These are phyloP conservation scores for Ustilago trichophora DNA, from an alignment of 1,284 basidiomycete species.

Conservation along the genomic window DNA sequence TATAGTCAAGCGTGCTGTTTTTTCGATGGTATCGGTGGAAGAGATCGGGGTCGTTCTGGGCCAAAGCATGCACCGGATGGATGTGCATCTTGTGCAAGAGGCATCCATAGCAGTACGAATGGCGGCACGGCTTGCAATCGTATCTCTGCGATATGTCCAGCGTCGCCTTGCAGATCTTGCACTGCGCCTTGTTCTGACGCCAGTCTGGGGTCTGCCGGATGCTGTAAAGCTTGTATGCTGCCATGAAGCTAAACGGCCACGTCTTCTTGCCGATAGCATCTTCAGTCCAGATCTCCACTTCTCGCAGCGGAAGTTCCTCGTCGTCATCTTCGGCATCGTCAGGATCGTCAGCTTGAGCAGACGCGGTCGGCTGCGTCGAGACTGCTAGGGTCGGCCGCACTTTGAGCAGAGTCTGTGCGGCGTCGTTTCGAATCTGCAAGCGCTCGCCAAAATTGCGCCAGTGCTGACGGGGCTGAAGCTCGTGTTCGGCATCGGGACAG, in stretches of 20 bases:
- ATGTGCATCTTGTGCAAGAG: slow-evolving; percentile 33
- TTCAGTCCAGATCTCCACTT: slow-evolving; percentile 13
- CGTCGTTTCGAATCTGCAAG: slow-evolving; percentile 24
- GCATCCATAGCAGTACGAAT: slow-evolving; percentile 43
- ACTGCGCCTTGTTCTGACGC: slow-evolving; percentile 14
- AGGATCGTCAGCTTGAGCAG: no score
- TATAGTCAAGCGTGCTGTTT: slow-evolving; percentile 34
- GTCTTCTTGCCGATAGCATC: slow-evolving; percentile 9
- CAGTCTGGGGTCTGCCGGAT: slow-evolving; percentile 10
- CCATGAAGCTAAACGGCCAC: slow-evolving; percentile 40
- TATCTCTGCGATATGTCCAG: slow-evolving; percentile 27
- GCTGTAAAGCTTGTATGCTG: slow-evolving; percentile 35
- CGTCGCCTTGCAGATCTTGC: slow-evolving; percentile 34
- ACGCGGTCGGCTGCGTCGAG: background rate
- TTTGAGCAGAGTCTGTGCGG: slow-evolving; percentile 17
- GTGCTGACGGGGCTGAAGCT: slow-evolving; percentile 31
- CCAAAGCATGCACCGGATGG: slow-evolving; percentile 41
- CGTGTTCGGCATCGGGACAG: slow-evolving; percentile 15
- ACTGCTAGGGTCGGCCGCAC: slow-evolving; percentile 3
- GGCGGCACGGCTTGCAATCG: slow-evolving; percentile 35
- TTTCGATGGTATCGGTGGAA: slow-evolving; percentile 37
- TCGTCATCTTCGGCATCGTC: slow-evolving; percentile 4
- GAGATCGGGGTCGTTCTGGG: slow-evolving; percentile 16
- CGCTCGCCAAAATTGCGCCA: slow-evolving; percentile 31
- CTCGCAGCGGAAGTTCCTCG: slow-evolving; percentile 6